Base-by-base conservation (phyloP, 176 grass and related monocot genomes). In the Echinochloa phyllopogon region DNA sequence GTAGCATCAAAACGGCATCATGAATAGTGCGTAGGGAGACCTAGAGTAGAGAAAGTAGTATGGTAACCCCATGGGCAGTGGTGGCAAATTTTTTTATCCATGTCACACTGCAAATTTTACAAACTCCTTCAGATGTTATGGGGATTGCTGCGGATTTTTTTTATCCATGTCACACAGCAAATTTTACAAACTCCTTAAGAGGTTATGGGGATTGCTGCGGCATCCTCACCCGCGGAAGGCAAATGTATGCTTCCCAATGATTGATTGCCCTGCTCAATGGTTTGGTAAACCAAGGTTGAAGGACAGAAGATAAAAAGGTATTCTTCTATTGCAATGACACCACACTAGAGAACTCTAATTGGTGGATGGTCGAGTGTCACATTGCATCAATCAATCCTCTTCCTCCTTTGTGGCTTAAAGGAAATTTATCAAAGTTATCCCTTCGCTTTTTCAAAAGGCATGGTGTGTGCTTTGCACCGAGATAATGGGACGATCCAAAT, bases 391-490 rank as follows among this genome's bases (percentile, higher is more conserved):
- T 82, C 80, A 85, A 72, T 72, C 64, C 1, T 9, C 10, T 21
- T 33, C 83, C 38, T 58, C 45, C 62, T 57, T 85, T 69, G 50
- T 77, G 73, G 37, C 82, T 56, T 21, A 68, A 75, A 68, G 61
- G 11, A 47, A 10, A 55, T 68, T 24, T 21, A n/a, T 67, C 49
- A 56, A 77, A 52, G 58, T 15, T 75, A 51, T 75, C 70, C 23
- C 49, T 65, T 84, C 1, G 3, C 60, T 66, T 76, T 69, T 75
- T 40, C 21, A 33, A 84, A 84, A 84, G 82, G 3, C 10, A 20
- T 42, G 16, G 39, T 40, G 39, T 84, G 82, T 68, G 82, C 37
- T 44, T 56, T 84, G 83, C 83, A 77, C 83, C 56, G 44, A 76
- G 82, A 68, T 78, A 57, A 77, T 77, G 83, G 40, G 24, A 59